These are phyloP conservation scores for Penicillium mononematosum DNA, from an alignment of 495 filamentous ascomycete species.

Conservation along the genomic window DNA sequence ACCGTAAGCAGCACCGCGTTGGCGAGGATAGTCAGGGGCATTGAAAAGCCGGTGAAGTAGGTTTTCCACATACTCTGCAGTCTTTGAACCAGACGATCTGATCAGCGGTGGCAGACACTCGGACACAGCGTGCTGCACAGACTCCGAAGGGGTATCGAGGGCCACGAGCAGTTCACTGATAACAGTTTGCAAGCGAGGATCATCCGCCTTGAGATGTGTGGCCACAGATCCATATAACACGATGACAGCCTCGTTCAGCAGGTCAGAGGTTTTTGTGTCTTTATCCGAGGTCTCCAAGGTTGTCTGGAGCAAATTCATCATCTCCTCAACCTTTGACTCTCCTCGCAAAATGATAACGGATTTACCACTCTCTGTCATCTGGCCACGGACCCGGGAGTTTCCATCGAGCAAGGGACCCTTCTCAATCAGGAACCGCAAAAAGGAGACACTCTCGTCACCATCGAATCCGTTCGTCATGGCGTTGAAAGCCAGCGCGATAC, in stretches of 20 bases:
- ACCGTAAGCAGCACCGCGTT: slow-evolving; percentile 92
- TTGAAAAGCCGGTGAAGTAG: slow-evolving; percentile 76
- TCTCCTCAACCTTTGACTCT: slow-evolving; percentile 73
- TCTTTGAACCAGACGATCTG: slow-evolving; percentile 71
- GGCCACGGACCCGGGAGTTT: slow-evolving; percentile 69
- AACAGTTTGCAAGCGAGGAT: slow-evolving; percentile 79
- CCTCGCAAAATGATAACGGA: slow-evolving; percentile 76
- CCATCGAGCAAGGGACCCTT: slow-evolving; percentile 78
- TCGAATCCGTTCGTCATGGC: slow-evolving; percentile 70
- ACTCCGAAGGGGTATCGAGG: slow-evolving; percentile 91
- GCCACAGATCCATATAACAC: slow-evolving; percentile 94
- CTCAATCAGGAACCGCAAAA: slow-evolving; percentile 82
- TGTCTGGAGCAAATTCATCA: slow-evolving; percentile 88
- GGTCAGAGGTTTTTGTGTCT: slow-evolving; percentile 71
- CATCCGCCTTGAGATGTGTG: slow-evolving; percentile 77
- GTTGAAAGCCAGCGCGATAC: slow-evolving; percentile 81
- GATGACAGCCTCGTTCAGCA: slow-evolving; percentile 93
- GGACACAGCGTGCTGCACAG: slow-evolving; percentile 92
- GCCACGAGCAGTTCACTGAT: slow-evolving; percentile 80
- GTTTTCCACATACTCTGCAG: slow-evolving; percentile 74
- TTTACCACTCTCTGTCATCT: slow-evolving; percentile 93
- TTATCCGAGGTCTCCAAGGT: slow-evolving; percentile 80
- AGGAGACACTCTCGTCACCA: slow-evolving; percentile 64
- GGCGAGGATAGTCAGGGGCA: slow-evolving; percentile 83
- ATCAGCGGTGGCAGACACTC: slow-evolving; percentile 90